Base-by-base conservation (phyloP, 345 rosid species). In the Sonneratia caseolaris region DNA sequence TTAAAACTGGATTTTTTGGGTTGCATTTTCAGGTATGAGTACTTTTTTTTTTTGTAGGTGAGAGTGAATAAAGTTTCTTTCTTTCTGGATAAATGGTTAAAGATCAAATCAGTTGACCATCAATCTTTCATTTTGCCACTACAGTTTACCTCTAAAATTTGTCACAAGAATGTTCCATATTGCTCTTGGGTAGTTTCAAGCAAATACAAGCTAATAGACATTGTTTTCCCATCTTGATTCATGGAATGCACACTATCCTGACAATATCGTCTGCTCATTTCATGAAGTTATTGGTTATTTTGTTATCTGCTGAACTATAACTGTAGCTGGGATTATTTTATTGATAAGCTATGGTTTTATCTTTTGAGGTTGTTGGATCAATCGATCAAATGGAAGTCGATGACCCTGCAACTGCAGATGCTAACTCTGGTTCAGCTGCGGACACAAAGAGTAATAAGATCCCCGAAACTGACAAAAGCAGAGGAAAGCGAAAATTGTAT, bases 311-410 rank as follows among this genome's bases (percentile, higher is more conserved):
- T 40, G 36, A 21, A 47, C 7, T 22, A 21, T 42, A 15, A 22
- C 32, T 3, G 15, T 22, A 67, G 22, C 11, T 42, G 18, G 37
- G 55, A 68, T 10, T 24, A 45, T n/a, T 67, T 24, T 22, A 19
- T 45, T 45, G 55, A 42, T 51, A 15, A 38, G 51, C n/a, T 1
- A 43, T 47, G 59, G 64, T 35, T 62, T 48, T 48, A 12, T 64
- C 37, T 47, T 36, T 48, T 71, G 69, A 96, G 98, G 98, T 96
- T 82, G 91, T 91, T 77, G 99, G 99, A 70, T 82, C 89, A 27
- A 84, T 88, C 59, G 96, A 92, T 72, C 95, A 89, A 84, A 96
- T 89, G 99, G 98, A 91, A 76, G 79, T 88, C 43, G 97, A 91
- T 77, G 90, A 81, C 69, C 67, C 80, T 73, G 77, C 81, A 19